Conservation (phyloP, 495 filamentous ascomycete genomes). For the Tuber brumale region DNA sequence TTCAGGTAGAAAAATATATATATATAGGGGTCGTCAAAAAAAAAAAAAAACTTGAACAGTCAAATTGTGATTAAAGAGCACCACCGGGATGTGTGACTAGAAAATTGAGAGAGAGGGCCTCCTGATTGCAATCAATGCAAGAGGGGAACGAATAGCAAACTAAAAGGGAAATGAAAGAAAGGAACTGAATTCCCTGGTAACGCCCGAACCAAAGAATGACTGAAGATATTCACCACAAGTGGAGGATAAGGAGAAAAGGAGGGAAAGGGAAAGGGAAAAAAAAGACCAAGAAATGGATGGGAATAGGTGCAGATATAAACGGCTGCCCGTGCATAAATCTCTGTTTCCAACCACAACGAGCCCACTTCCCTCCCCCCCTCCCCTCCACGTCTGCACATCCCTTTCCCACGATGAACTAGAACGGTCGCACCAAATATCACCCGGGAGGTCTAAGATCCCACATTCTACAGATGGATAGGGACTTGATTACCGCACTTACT, state of each 20-base stretch:
- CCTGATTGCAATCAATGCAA: constrained; percentile 26
- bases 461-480: background rate
- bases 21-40: constrained; percentile 12
- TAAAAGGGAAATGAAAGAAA: constrained; percentile 13
- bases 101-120: constrained; percentile 18
- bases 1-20: background rate
- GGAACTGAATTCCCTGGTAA: constrained; percentile 10
- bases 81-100: constrained; percentile 16
- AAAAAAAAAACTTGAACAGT: background rate
- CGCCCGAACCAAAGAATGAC: constrained; percentile 21
- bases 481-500: background rate
- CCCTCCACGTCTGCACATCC: constrained; percentile 7
- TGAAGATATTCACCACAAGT: constrained; percentile 6
- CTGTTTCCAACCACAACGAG: background rate
- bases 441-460: background rate
- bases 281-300: constrained; percentile 8
- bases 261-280: constrained; percentile 8
- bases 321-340: background rate
- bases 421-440: background rate
- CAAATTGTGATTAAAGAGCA: constrained; percentile 20
- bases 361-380: background rate
- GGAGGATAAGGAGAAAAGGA: constrained; percentile 9
- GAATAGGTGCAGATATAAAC: constrained; percentile 31
- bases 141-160: constrained; percentile 28
- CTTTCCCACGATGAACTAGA: constrained; percentile 9